A percentile compares a stretch with the other conserved stretches of the same genome.
phyloP scores from a whole-genome alignment of 169 alveolate species.

The Plasmodium knowlesi region DNA sequence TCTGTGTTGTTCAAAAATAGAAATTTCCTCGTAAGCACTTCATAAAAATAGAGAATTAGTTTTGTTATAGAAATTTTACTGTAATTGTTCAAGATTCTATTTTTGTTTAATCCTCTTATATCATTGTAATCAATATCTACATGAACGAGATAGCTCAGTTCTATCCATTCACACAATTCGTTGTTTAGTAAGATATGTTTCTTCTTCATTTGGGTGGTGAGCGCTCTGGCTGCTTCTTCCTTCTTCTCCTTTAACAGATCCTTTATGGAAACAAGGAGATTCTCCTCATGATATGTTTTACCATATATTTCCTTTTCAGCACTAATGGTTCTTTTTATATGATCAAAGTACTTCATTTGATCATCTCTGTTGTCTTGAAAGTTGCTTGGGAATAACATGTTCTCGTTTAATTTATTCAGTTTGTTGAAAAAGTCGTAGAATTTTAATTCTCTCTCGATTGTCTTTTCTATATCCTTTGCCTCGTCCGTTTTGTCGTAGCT shows the following conservation, averaged over 20 bases:
- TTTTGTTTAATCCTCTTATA: slow-evolving; percentile 17
- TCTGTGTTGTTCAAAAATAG: slow-evolving; percentile 50
- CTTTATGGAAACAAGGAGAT: slow-evolving; percentile 8
- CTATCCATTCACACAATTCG: slow-evolving; percentile 75
- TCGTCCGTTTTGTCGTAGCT: background rate
- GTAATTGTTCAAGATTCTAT: slow-evolving; percentile 34
- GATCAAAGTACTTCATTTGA: slow-evolving; percentile 33
- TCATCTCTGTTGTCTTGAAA: slow-evolving; percentile 27
- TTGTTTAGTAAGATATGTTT: slow-evolving; percentile 55
- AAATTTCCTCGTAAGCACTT: slow-evolving; percentile 51
- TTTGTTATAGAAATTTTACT: slow-evolving; percentile 63
- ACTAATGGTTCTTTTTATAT: background rate
- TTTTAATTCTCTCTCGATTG: slow-evolving; percentile 44
- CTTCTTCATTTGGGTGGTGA: slow-evolving; percentile 25
- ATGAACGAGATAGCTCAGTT: slow-evolving; percentile 44
- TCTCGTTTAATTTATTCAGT: slow-evolving; percentile 40
- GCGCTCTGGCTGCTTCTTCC: slow-evolving; percentile 27
- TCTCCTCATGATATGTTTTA: background rate
- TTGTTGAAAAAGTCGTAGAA: slow-evolving; percentile 35
- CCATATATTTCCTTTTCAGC: background rate
- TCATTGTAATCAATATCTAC: slow-evolving; percentile 64
- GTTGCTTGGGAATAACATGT: slow-evolving; percentile 12
- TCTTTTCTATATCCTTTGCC: slow-evolving; percentile 27
- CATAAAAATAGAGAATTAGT: slow-evolving; percentile 69
- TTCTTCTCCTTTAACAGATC: slow-evolving; percentile 19